A percentile compares a stretch with the other conserved stretches of the same genome.
These are phyloP conservation scores for Chlorella sp. DNA, from an alignment of 139 green algal genomes.

Conservation along the genomic window DNA sequence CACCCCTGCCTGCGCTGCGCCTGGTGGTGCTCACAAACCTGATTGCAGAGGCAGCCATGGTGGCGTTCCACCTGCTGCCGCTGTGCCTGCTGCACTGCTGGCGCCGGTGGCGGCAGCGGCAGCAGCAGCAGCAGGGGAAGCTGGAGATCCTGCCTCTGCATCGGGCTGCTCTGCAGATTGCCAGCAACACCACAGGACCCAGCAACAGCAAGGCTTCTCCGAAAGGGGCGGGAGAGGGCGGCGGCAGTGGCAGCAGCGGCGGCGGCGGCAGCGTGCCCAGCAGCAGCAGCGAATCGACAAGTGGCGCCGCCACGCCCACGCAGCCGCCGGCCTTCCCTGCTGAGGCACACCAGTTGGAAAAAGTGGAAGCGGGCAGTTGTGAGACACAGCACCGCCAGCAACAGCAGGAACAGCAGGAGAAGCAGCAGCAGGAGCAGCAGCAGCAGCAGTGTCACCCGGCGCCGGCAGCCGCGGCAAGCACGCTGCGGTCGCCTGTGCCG, in stretches of 20 bases:
- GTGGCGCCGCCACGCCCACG: not conserved
- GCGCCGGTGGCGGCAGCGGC: not conserved
- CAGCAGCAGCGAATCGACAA: not conserved
- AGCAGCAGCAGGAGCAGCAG: not conserved
- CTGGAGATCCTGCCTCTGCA: not conserved
- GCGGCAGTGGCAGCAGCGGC: not conserved
- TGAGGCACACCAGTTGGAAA: not conserved
- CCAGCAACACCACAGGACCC: too few relatives aligned
- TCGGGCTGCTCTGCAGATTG: too few relatives aligned
- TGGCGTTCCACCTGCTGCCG: constrained; percentile 1
- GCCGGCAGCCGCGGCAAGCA: not conserved
- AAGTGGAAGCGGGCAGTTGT: not conserved
- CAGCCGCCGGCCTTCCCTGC: not conserved
- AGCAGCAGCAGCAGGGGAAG: not conserved
- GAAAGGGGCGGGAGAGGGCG: not conserved
- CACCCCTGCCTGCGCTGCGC: constrained; percentile 1
- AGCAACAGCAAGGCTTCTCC: too few relatives aligned
- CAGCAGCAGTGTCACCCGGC: not conserved
- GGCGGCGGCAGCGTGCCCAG: not conserved
- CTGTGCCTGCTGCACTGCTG: not conserved
- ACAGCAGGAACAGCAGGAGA: not conserved
- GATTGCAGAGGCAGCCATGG: constrained; percentile 19
- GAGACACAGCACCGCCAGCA: not conserved
- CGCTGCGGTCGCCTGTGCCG: not conserved
- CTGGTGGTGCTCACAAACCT: constrained; percentile 26